Base-by-base conservation (phyloP, 768 basidiomycete species). In the Paxillus ammoniavirescens region DNA sequence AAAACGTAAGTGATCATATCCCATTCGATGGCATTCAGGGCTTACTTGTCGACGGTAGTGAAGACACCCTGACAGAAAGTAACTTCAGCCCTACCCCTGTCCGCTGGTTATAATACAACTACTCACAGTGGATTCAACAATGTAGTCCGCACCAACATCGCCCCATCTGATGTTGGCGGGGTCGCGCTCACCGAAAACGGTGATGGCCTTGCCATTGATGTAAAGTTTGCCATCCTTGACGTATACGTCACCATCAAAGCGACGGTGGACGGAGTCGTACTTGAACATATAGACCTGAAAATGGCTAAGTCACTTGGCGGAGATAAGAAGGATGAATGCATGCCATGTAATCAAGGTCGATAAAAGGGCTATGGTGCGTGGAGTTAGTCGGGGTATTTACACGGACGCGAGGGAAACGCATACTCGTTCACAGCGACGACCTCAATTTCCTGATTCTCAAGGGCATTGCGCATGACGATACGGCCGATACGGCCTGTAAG, bases 211-310 rank as follows among this genome's bases (percentile, higher is more conserved):
- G 73, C 87, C 87, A 68, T 93, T 77, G 72, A 99, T 85, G 69
- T 78, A 70, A 56, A 99, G 91, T 76, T 98, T 96, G 64, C 90
- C 92, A 62, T 92, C 89, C 77, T 88, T 86, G 73, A 79, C 73
- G 72, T 85, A 80, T 63, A 96, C 82, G 45, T 82, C 72, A 59
- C 95, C 96, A 69, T 91, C 86, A 84, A 89, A 98, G 70, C 89
- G 85, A 49, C 93, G 88, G 76, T 96, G 93, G 59, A 93, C 91
- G 53, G 93, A 89, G 72, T 95, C 93, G 69, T 84, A 95, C 80
- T 93, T 96, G 89, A 97, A 95, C 93, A 97, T 93, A 83, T 97
- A 97, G 70, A 94, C 89, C 90, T 92, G 54, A 18, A 50, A 17
- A 50, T 31, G 17, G 42, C 17, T 61, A 33, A 60, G 55, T 30